Base-by-base conservation (phyloP, 371 early-diverging fungal genomes). In the Syncephalastrum racemosum region DNA sequence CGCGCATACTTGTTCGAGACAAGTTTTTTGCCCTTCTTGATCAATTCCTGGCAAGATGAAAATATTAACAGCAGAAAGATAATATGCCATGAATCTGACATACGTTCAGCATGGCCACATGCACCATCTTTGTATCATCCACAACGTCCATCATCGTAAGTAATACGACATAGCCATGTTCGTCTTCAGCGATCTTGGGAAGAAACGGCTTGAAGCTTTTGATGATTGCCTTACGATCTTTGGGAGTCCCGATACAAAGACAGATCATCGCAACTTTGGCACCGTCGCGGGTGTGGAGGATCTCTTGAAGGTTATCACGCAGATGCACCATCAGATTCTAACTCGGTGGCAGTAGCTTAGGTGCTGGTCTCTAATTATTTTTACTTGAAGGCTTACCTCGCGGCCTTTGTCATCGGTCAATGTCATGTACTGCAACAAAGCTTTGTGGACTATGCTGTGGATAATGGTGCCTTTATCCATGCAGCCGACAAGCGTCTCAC, bases 211-310 rank as follows among this genome's bases (percentile, higher is more conserved):
- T 95, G 67, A 97, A 87, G 20, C 90, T 66, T 71, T 92, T 92
- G 58, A 94, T 70, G 54, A 97, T 92, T 4, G 78, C 76, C 75
- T 97, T 97, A 70, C 96, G 90, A 68, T 95, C 94, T 67, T 92
- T 92, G 23, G 88, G 80, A 22, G 88, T 75, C n/a, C 89, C 88
- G 67, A 91, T 77, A 20, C 90, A 74, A 42, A 96, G 58, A 63
- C 88, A 89, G 22, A 87, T 78, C 86, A 91, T 93, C 2, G 90
- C 90, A 6, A 91, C 88, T 54, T 86, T 84, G 10, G 94, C 79
- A 55, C 98, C 95, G 64, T 95, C 94, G 59, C 89, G 84, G 23
- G 95, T 96, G 66, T 96, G 98, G 58, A 96, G 71, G 53, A 96
- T 90, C 66, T 89, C 88, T 39, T 88, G 88, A 12, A 92, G 80